Conservation (phyloP, 768 basidiomycete genomes). For the Russula dissimulans region DNA sequence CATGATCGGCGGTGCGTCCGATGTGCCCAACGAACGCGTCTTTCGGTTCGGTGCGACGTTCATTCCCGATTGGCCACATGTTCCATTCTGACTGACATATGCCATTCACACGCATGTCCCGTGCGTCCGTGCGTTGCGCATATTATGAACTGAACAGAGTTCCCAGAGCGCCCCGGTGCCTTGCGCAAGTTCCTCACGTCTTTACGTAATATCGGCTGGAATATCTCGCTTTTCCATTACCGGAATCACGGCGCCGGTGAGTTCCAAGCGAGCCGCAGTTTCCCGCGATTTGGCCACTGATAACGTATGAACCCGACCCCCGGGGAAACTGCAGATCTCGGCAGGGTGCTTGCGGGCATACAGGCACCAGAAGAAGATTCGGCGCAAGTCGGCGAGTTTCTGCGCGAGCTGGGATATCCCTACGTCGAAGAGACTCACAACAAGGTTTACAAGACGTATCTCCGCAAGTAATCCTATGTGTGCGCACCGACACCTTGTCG, state of each 20-base stretch:
- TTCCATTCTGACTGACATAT: too few relatives aligned
- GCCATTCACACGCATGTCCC: too few relatives aligned
- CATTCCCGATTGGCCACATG: not conserved
- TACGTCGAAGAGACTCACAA: conserved; percentile 94
- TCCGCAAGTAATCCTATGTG: conserved; percentile 31
- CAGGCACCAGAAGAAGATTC: conserved; percentile 73
- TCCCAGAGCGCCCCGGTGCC: conserved; percentile 91
- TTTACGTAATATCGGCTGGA: conserved; percentile 71
- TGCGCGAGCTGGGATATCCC: conserved; percentile 71
- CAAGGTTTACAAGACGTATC: conserved; percentile 68
- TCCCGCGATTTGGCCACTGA: not conserved
- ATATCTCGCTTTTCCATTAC: conserved; percentile 95
- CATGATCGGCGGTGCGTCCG: conserved; percentile 80
- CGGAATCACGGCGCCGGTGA: conserved; percentile 93
- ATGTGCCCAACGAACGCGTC: conserved; percentile 75
- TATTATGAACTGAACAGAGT: conserved; percentile 46
- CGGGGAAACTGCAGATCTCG: conserved; percentile 51
- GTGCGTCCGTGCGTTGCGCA: too few relatives aligned
- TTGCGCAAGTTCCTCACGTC: conserved; percentile 83
- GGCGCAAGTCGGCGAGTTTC: conserved; percentile 61
- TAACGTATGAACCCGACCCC: not conserved
- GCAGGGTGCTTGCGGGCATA: conserved; percentile 87
- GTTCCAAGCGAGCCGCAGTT: conserved; percentile 19
- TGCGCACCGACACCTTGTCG: too few relatives aligned
- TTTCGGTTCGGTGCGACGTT: conserved; percentile 77